Conservation (phyloP, 2,329 filamentous ascomycete genomes). For the Fusarium denticulatum region DNA sequence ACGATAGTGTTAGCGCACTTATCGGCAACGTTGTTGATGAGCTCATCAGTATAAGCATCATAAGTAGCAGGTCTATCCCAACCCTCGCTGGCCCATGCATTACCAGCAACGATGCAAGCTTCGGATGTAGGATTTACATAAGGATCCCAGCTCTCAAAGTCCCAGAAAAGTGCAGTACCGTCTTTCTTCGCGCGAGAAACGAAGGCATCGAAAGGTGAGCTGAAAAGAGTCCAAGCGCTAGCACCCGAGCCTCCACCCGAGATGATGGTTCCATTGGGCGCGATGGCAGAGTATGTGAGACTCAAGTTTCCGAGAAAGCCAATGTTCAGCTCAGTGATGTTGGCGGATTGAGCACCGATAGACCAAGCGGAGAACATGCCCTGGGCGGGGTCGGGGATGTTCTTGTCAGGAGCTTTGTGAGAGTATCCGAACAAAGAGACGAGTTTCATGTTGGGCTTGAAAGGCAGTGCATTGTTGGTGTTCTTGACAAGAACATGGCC, state of each 20-base stretch:
- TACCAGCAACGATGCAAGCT: conserved; percentile 85
- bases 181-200: background rate
- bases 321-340: background rate
- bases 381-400: background rate
- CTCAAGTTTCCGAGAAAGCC: conserved; percentile 3
- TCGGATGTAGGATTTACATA: conserved; percentile 44
- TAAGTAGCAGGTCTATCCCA: conserved; percentile 72
- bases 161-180: background rate
- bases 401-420: background rate
- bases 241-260: conserved; percentile 14
- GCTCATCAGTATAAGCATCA: conserved; percentile 72
- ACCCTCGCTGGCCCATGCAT: conserved; percentile 80
- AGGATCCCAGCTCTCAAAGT: conserved; percentile 10
- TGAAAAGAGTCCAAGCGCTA: background rate
- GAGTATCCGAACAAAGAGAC: conserved; percentile 17
- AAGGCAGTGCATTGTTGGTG: background rate
- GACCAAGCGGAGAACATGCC: background rate
- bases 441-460: conserved; percentile 7
- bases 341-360: background rate
- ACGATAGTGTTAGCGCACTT: conserved; percentile 72
- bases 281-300: background rate
- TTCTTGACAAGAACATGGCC: conserved; percentile 22
- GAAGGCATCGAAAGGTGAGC: conserved; percentile 1
- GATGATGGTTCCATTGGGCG: background rate
- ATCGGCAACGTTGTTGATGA: conserved; percentile 67